These are phyloP conservation scores for Parmelia sp. DNA, from an alignment of 495 filamentous ascomycete species.

Conservation along the genomic window DNA sequence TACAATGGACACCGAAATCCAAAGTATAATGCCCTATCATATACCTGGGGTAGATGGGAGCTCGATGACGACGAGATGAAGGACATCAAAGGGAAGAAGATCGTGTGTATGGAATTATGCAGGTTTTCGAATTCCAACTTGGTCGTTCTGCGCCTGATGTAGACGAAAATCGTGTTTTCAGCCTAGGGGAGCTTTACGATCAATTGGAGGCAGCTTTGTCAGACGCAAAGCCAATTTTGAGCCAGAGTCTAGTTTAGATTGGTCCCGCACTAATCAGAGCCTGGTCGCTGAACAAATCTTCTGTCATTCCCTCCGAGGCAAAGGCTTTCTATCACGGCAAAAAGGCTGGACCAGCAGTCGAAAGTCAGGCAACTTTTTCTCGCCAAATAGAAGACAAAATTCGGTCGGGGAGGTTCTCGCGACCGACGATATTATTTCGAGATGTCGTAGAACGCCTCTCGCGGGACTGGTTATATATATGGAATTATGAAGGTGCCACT, in stretches of 20 bases:
- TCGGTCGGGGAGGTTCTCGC: background rate
- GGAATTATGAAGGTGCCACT: too few species aligned
- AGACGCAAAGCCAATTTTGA: background rate
- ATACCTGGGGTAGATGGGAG: background rate
- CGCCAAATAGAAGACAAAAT: background rate
- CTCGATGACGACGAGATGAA: background rate
- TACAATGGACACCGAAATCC: background rate
- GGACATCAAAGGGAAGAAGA: background rate
- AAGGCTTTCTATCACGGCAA: slow-evolving; percentile 1
- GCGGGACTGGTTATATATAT: background rate
- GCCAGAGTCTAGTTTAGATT: too few species aligned
- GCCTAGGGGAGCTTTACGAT: background rate
- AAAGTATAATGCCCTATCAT: background rate
- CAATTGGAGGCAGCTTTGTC: background rate
- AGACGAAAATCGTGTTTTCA: background rate
- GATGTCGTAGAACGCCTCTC: background rate
- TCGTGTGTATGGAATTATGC: background rate
- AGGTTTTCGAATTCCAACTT: background rate
- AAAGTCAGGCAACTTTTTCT: background rate
- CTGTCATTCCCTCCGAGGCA: background rate
- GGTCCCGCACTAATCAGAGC: too few species aligned
- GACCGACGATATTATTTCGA: background rate
- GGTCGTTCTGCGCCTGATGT: background rate
- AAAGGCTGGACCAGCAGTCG: background rate
- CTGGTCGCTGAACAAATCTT: background rate